phyloP scores from a whole-genome alignment of 2,329 filamentous ascomycete species.

The Hypomyces rosellus region DNA sequence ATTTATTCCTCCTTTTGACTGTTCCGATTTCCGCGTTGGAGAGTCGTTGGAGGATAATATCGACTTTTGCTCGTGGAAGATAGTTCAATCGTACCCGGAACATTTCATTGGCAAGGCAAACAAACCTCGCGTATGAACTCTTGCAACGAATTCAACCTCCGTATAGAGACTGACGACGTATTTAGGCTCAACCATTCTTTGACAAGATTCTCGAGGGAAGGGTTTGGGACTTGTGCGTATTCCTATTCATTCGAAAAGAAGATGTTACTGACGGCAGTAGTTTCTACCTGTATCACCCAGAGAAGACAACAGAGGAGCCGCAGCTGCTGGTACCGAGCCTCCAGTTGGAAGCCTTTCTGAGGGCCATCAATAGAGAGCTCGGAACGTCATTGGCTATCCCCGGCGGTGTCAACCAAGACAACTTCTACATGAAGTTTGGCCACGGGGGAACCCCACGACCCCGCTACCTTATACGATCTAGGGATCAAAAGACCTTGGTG shows the following conservation, averaged over 20 bases:
- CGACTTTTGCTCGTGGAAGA: conserved; percentile 44
- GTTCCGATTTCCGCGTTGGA: conserved; percentile 18
- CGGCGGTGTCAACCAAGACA: conserved; percentile 38
- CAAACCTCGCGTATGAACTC: conserved; percentile 35
- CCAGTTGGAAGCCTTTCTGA: conserved; percentile 60
- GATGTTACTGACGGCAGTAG: conserved; percentile 30
- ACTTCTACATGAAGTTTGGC: conserved; percentile 57
- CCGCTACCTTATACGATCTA: conserved; percentile 57
- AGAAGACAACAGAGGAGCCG: conserved; percentile 40
- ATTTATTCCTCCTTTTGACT: conserved; percentile 14
- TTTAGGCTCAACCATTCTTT: conserved; percentile 47
- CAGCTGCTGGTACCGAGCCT: conserved; percentile 60
- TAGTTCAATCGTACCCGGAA: conserved; percentile 53
- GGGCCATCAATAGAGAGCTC: conserved; percentile 56
- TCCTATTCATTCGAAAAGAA: neutral
- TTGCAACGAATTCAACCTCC: neutral
- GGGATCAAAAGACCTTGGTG: conserved; percentile 32
- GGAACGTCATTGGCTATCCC: conserved; percentile 53
- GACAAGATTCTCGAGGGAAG: conserved; percentile 51
- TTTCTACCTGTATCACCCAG: conserved; percentile 59
- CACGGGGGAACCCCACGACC: conserved; percentile 56
- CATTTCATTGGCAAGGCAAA: conserved; percentile 52
- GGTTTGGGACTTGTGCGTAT: conserved; percentile 66
- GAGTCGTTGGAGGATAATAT: conserved; percentile 20
- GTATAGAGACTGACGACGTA: conserved; percentile 9